Evolutionary conservation across 805 yeast species (phyloP).

Genomic region (Scheffersomyces amazonensis): DNA sequence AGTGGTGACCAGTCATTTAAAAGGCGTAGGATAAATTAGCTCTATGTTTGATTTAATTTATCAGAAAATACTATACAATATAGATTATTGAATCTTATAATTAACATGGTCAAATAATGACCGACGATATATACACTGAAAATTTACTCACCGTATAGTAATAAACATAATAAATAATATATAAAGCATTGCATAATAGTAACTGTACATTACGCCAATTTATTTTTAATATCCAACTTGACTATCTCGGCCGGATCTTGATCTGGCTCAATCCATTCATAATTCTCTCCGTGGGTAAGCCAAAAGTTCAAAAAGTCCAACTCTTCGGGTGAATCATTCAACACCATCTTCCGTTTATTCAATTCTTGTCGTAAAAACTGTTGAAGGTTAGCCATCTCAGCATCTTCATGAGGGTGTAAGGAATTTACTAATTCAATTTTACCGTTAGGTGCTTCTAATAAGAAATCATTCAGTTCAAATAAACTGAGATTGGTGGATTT

Average conservation of each 20-base stretch:
- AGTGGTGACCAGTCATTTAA: too few species aligned
- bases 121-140: too few species aligned
- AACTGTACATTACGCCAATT: neutral
- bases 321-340: constrained; percentile 36
- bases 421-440: neutral
- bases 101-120: too few species aligned
- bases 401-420: constrained; percentile 3
- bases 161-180: too few species aligned
- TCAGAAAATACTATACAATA: too few species aligned
- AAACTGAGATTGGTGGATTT: constrained; percentile 12
- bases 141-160: too few species aligned
- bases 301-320: constrained; percentile 34
- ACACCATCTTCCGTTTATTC: constrained; percentile 28
- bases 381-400: constrained; percentile 9
- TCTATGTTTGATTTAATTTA: too few species aligned
- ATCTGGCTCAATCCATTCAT: constrained; percentile 45
- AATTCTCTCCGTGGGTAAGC: constrained; percentile 33
- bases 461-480: constrained; percentile 17
- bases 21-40: too few species aligned
- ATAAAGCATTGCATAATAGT: too few species aligned
- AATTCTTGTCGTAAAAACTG: constrained; percentile 19
- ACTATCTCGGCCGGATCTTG: constrained; percentile 43
- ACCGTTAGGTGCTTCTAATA: constrained; percentile 15
- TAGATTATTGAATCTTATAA: too few species aligned
- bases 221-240: constrained; percentile 10